Evolutionary conservation across 2,329 filamentous ascomycete species (phyloP).

Genomic region (Acrocalymma vagum): DNA sequence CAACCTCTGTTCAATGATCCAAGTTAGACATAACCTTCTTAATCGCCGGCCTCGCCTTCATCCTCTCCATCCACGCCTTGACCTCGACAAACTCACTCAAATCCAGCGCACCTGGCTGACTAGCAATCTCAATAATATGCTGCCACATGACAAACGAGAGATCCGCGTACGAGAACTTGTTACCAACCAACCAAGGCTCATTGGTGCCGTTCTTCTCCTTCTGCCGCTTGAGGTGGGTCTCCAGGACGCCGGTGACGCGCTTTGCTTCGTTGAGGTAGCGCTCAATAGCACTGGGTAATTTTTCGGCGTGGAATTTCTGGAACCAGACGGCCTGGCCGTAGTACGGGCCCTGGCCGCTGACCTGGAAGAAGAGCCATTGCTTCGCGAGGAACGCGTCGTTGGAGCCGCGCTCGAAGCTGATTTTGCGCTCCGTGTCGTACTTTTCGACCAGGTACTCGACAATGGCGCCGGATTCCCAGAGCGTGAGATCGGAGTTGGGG

Average conservation of each 20-base stretch:
- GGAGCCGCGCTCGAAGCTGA: constrained; percentile 45
- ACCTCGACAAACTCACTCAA: constrained; percentile 21
- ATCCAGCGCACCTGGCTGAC: constrained; percentile 21
- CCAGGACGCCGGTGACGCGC: constrained; percentile 57
- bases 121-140: constrained; percentile 9
- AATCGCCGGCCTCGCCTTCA: constrained; percentile 13
- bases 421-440: constrained; percentile 52
- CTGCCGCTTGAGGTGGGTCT: constrained; percentile 47
- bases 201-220: constrained; percentile 22
- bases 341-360: constrained; percentile 58
- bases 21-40: constrained; percentile 7
- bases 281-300: constrained; percentile 54
- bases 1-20: too few species aligned
- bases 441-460: constrained; percentile 54
- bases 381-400: constrained; percentile 50
- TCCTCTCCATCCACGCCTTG: constrained; percentile 24
- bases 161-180: constrained; percentile 35
- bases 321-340: constrained; percentile 51
- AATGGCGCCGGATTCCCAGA: constrained; percentile 58
- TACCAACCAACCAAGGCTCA: constrained; percentile 41
- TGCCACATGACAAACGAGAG: constrained; percentile 36
- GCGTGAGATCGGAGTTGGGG: constrained; percentile 52
- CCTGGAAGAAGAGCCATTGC: constrained; percentile 58
- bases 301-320: constrained; percentile 48
- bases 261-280: constrained; percentile 59